Percentiles rank a stretch among this genome's conserved stretches.
These are phyloP conservation scores for Serendipita sp. DNA, from an alignment of 768 basidiomycete species.

Conservation along the genomic window DNA sequence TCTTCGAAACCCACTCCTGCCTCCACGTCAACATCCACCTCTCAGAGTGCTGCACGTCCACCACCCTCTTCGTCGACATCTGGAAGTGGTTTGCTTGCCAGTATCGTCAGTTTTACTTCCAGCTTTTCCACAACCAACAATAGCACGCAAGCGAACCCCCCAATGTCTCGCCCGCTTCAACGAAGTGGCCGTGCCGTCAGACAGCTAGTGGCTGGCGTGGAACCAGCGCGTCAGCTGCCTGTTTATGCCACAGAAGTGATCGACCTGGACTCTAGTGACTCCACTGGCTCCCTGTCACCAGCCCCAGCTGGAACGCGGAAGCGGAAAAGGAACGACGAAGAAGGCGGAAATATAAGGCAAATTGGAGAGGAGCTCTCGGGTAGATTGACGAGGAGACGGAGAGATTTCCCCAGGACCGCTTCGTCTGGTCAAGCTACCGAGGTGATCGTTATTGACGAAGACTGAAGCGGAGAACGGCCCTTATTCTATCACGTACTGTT, in stretches of 20 bases:
- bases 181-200: neutral
- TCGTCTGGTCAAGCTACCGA: neutral
- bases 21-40: neutral
- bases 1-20: neutral
- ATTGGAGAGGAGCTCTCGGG: neutral
- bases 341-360: neutral
- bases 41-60: neutral
- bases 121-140: neutral
- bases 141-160: neutral
- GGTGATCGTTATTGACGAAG: conserved; percentile 2
- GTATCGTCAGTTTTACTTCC: neutral
- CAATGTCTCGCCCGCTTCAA: neutral
- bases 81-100: neutral
- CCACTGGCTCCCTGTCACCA: neutral
- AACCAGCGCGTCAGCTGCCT: neutral
- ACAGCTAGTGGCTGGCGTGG: neutral
- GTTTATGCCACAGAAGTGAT: neutral
- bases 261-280: neutral
- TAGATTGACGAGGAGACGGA: neutral
- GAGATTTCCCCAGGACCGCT: neutral
- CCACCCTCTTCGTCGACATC: neutral
- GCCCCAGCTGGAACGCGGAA: neutral
- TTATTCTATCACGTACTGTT: too few relatives aligned
- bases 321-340: neutral
- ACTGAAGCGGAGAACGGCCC: neutral